Evolutionary conservation across 2,329 filamentous ascomycete species (phyloP).

Genomic region (Apiospora hydei): DNA sequence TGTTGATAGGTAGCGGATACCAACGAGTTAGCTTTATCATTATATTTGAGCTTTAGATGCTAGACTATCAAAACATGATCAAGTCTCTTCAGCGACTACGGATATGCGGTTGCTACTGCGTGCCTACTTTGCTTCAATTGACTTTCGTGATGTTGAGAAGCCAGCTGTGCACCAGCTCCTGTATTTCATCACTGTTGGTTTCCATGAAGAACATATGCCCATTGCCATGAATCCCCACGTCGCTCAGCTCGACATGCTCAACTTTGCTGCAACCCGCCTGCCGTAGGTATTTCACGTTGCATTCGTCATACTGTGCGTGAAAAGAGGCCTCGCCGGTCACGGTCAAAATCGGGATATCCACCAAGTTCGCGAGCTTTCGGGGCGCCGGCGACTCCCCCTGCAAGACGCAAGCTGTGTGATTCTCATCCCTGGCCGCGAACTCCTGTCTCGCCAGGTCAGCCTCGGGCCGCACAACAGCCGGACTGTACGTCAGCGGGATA

Average conservation of each 20-base stretch:
- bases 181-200: constrained; percentile 52
- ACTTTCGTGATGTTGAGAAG: not conserved
- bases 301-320: constrained; percentile 54
- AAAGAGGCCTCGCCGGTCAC: constrained; percentile 53
- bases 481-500: constrained; percentile 47
- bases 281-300: constrained; percentile 47
- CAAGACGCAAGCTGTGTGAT: constrained; percentile 36
- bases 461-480: constrained; percentile 46
- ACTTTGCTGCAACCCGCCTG: constrained; percentile 48
- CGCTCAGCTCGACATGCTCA: constrained; percentile 46
- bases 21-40: not conserved
- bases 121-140: not conserved
- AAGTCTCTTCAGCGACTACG: not conserved
- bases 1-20: not conserved
- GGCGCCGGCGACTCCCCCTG: constrained; percentile 46
- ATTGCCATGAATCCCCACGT: constrained; percentile 51
- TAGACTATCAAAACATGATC: not conserved
- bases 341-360: constrained; percentile 45
- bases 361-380: constrained; percentile 46
- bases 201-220: constrained; percentile 58
- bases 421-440: constrained; percentile 31
- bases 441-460: constrained; percentile 42
- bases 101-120: not conserved
- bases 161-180: not conserved
- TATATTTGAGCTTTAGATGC: not conserved